phyloP scores from a whole-genome alignment of 768 basidiomycete genomes.

The Jaapia argillacea region DNA sequence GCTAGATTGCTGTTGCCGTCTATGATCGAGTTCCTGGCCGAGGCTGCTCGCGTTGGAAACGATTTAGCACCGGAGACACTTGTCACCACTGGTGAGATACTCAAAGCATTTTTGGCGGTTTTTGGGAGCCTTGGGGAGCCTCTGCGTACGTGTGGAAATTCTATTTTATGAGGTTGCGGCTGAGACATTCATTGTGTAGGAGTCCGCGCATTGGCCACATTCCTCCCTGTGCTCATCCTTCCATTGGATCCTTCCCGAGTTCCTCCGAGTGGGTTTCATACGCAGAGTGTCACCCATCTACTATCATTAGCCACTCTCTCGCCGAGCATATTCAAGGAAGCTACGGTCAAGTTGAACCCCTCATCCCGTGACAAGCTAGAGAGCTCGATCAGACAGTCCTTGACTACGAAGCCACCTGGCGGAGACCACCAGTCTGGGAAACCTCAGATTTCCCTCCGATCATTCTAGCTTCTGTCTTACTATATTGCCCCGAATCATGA shows the following conservation, averaged over 20 bases:
- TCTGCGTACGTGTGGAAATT: too few relatives aligned
- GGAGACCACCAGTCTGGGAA: constrained; percentile 32
- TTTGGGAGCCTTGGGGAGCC: constrained; percentile 42
- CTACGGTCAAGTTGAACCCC: constrained; percentile 55
- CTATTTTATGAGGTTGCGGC: too few relatives aligned
- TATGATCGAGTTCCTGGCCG: constrained; percentile 71
- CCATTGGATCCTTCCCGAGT: constrained; percentile 46
- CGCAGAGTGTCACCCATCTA: constrained; percentile 55
- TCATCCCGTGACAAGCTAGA: constrained; percentile 57
- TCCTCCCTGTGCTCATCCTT: constrained; percentile 68
- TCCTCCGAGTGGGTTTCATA: constrained; percentile 35
- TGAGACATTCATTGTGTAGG: constrained; percentile 43
- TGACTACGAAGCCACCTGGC: constrained; percentile 34
- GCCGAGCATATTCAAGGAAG: constrained; percentile 78
- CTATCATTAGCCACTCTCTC: constrained; percentile 62
- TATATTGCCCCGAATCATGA: too few relatives aligned
- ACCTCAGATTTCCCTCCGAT: constrained; percentile 71
- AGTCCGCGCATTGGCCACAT: constrained; percentile 52
- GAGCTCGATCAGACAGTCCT: constrained; percentile 64
- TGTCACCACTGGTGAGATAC: constrained; percentile 64
- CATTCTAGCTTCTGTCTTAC: too few relatives aligned
- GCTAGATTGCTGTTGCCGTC: constrained; percentile 66
- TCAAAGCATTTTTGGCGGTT: constrained; percentile 70
- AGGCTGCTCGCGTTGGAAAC: too few relatives aligned
- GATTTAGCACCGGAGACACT: too few relatives aligned